Percentiles rank a stretch among this genome's conserved stretches.
These are phyloP conservation scores for Meyerozyma guilliermondii DNA, from an alignment of 1,139 yeast genomes.

Conservation along the genomic window DNA sequence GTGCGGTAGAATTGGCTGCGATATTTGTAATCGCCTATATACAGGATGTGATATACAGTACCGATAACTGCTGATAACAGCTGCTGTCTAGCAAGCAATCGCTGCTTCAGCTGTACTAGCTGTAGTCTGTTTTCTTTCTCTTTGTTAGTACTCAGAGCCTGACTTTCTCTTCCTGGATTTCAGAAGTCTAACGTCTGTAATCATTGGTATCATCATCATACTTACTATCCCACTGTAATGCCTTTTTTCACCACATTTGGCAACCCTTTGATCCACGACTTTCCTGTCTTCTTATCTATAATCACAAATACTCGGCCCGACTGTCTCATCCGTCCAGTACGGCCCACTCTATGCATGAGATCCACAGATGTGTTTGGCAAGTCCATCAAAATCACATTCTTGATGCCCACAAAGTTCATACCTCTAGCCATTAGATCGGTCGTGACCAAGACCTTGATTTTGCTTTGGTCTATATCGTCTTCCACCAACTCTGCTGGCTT, in stretches of 20 bases:
- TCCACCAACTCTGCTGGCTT: slow-evolving; percentile 46
- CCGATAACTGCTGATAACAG: too few species aligned
- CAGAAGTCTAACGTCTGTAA: slow-evolving; percentile 31
- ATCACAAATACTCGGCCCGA: slow-evolving; percentile 83
- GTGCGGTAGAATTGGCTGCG: not conserved
- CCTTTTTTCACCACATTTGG: slow-evolving; percentile 65
- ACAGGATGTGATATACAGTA: too few species aligned
- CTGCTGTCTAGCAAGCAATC: too few species aligned
- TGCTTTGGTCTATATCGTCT: slow-evolving; percentile 21
- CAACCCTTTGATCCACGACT: slow-evolving; percentile 81
- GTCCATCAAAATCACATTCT: slow-evolving; percentile 80
- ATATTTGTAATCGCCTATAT: not conserved
- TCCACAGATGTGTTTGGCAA: slow-evolving; percentile 83
- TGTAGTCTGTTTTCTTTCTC: too few species aligned
- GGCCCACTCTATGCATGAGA: slow-evolving; percentile 84
- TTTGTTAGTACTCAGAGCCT: slow-evolving; percentile 3
- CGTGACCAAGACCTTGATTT: slow-evolving; percentile 67
- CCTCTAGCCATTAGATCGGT: slow-evolving; percentile 92
- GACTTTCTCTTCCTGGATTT: slow-evolving; percentile 14
- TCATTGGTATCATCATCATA: slow-evolving; percentile 15
- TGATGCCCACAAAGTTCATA: slow-evolving; percentile 73
- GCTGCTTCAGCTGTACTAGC: too few species aligned
- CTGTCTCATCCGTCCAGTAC: slow-evolving; percentile 91
- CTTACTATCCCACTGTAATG: slow-evolving; percentile 27
- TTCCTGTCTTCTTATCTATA: slow-evolving; percentile 56